Evolutionary conservation across 352 stramenopile species (phyloP).

Genomic region (Thraustochytrium aureum): DNA sequence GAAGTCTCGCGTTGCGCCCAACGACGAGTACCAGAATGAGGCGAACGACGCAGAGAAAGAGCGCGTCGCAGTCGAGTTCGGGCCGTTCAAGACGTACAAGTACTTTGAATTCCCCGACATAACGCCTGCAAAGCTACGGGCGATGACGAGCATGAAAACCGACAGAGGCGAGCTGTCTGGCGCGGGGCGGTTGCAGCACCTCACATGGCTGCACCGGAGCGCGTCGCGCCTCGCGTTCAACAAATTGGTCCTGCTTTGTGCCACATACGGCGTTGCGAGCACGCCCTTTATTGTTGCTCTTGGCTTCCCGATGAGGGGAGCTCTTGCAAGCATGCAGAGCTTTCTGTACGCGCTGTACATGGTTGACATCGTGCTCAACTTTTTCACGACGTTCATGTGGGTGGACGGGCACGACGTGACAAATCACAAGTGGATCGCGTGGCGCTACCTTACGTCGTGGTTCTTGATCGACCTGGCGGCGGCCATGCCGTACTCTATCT

Average conservation of each 20-base stretch:
- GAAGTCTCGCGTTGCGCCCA: too few relatives aligned
- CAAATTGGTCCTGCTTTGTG: neutral
- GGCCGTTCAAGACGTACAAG: constrained; percentile 43
- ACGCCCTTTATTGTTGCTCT: constrained; percentile 16
- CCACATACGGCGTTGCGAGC: neutral
- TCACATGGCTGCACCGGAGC: constrained; percentile 32
- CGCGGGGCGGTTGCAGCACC: neutral
- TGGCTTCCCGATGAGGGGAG: constrained; percentile 5
- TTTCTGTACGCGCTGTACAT: constrained; percentile 9
- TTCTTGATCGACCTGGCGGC: constrained; percentile 44
- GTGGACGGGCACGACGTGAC: constrained; percentile 14
- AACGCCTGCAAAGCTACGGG: constrained; percentile 11
- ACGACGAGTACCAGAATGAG: too few relatives aligned
- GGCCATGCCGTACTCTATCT: constrained; percentile 12
- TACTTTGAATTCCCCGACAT: constrained; percentile 55
- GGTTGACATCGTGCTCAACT: constrained; percentile 44
- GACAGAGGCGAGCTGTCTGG: neutral
- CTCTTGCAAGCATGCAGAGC: neutral
- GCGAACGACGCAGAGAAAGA: too few relatives aligned
- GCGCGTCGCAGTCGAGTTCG: too few relatives aligned
- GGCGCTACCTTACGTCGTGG: constrained; percentile 39
- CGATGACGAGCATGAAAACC: constrained; percentile 29
- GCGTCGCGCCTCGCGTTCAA: neutral
- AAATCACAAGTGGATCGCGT: constrained; percentile 2
- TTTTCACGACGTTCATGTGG: constrained; percentile 35